These are phyloP conservation scores for Ophiostoma sp. DNA, from an alignment of 2,329 filamentous ascomycete species.

Conservation along the genomic window DNA sequence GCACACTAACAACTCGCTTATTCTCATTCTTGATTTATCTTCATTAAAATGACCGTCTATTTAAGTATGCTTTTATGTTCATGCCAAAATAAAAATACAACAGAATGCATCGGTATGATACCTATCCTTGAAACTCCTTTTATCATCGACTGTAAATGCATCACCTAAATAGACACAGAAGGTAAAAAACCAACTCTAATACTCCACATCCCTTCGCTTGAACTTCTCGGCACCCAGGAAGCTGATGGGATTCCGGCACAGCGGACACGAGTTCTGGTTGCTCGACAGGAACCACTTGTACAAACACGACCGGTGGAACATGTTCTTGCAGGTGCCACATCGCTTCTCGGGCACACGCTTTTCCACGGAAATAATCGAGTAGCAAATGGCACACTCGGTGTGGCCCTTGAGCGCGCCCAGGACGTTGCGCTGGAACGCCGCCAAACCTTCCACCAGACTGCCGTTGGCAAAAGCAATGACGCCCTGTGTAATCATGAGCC, in stretches of 20 bases:
- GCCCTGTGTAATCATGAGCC: conserved; percentile 84
- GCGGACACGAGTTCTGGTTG: conserved; percentile 85
- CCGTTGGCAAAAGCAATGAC: conserved; percentile 93
- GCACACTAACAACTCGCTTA: too few species aligned
- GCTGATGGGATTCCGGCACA: conserved; percentile 87
- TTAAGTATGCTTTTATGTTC: neutral
- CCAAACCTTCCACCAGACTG: conserved; percentile 81
- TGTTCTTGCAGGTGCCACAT: conserved; percentile 89
- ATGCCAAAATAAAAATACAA: neutral
- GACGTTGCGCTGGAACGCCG: conserved; percentile 84
- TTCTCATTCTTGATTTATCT: too few species aligned
- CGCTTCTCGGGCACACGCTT: conserved; percentile 88
- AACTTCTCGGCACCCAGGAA: conserved; percentile 40
- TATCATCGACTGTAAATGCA: neutral
- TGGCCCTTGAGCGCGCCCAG: conserved; percentile 87
- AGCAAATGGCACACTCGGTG: conserved; percentile 94
- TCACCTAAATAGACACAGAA: neutral
- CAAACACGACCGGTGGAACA: conserved; percentile 86
- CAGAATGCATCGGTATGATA: neutral
- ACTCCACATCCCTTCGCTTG: neutral
- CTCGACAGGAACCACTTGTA: conserved; percentile 98
- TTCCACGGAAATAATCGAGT: conserved; percentile 86
- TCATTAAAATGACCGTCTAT: neutral
- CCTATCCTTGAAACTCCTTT: neutral
- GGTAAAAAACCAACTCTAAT: neutral